A percentile compares a stretch with the other conserved stretches of the same genome.
Conservation (phyloP, 1,284 basidiomycete genomes). For the Phlebopus sp. region DNA sequence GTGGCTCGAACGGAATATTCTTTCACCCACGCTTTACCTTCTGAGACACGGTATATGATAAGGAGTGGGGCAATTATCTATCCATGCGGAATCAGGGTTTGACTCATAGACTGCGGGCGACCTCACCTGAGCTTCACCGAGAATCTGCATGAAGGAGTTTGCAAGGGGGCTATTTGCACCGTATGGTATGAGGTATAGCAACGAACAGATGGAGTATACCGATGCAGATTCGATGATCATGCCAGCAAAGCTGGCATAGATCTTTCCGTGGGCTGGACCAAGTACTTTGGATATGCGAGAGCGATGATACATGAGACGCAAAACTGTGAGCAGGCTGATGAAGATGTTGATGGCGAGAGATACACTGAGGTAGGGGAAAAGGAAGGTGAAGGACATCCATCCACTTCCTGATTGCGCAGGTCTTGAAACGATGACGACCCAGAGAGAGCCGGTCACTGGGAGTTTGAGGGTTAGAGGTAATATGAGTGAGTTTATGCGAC, state of each 20-base stretch:
- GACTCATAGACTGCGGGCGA: background rate
- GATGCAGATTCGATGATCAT: constrained; percentile 32
- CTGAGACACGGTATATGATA: constrained; percentile 32
- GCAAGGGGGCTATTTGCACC: constrained; percentile 21
- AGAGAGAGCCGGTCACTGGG: constrained; percentile 28
- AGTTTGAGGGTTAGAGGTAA: background rate
- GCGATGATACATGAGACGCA: constrained; percentile 31
- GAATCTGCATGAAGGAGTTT: constrained; percentile 29
- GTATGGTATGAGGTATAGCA: constrained; percentile 30
- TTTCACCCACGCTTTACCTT: constrained; percentile 31
- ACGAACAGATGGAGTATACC: constrained; percentile 27
- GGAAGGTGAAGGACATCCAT: constrained; percentile 32
- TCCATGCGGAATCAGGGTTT: background rate
- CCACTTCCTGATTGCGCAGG: constrained; percentile 14
- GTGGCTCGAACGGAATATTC: constrained; percentile 14
- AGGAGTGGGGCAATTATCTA: constrained; percentile 31
- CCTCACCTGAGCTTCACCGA: constrained; percentile 29
- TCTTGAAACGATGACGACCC: constrained; percentile 25
- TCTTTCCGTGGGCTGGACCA: constrained; percentile 25
- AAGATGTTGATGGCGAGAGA: constrained; percentile 33
- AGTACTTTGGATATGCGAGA: constrained; percentile 26
- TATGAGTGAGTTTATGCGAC: background rate
- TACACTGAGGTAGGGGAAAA: constrained; percentile 31
- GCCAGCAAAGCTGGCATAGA: constrained; percentile 28
- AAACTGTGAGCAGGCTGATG: constrained; percentile 28